Conservation (phyloP, 192 early-diverging fungal species). For the Coemansia sp. region DNA sequence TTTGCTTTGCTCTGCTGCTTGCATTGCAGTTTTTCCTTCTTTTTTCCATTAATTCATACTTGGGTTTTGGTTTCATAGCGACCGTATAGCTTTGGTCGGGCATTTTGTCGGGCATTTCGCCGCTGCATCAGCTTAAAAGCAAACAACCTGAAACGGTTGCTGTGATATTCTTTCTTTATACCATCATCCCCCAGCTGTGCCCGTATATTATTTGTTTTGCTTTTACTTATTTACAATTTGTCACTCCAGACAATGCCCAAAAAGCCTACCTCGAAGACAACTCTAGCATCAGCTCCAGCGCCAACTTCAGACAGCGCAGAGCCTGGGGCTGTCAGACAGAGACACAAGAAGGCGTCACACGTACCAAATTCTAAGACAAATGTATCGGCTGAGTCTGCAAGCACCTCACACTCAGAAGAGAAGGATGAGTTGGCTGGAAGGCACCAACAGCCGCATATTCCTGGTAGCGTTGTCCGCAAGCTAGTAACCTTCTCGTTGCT, state of each 20-base stretch:
- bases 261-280: not conserved
- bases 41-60: too few species aligned
- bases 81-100: too few species aligned
- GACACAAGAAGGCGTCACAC: not conserved
- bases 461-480: conserved; percentile 35
- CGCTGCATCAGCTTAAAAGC: too few species aligned
- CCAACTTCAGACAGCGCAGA: not conserved
- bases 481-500: conserved; percentile 44
- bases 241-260: conserved; percentile 1
- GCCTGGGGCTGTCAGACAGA: not conserved
- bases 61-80: too few species aligned
- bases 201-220: too few species aligned
- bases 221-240: not conserved
- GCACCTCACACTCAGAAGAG: not conserved
- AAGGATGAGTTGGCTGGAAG: not conserved
- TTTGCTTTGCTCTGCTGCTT: too few species aligned
- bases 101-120: too few species aligned
- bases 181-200: too few species aligned
- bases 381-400: not conserved
- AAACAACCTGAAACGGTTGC: too few species aligned
- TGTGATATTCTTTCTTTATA: too few species aligned
- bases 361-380: not conserved
- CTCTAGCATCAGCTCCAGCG: not conserved
- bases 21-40: too few species aligned
- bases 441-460: conserved; percentile 38